Evolutionary conservation across 441 rosid species (phyloP), one percentile per base, ranked within the genome.

Genomic region (Gossypium gossypioides): DNA sequence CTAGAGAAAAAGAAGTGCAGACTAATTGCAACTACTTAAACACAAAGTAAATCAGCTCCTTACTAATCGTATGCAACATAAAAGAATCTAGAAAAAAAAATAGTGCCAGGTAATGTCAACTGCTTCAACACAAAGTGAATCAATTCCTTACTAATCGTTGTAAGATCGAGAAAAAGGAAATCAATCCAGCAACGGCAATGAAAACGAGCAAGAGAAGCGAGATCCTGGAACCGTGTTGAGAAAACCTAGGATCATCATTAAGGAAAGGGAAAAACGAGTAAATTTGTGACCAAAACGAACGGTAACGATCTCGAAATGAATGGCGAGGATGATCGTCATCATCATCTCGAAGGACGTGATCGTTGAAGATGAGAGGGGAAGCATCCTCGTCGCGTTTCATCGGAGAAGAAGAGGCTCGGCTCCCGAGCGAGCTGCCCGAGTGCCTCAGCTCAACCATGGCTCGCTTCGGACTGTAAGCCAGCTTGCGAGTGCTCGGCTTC

Each of bases 371-470:
- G 54, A 89, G 93, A 68, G 99, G 97, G 6, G 97, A 87, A 0
- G 92, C 16, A 40, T 88, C 94, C 18, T 85, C 99, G 60, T 95
- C 98, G 71, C 96, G 96, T 79, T 86, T 86, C 87, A 81, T 78
- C 7, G 99, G 99, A 37, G 99, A 95, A 50, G 92, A 84, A 48
- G 92, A 75, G 77, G 93, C 79, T 73, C 99, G 88, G 86, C 88
- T 81, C 10, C 99, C 99, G 68, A 83, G 75, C 75, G 97, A 92
- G 83, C 90, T 85, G 83, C 89, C 85, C 82, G 98, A 91, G 87
- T 95, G 96, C 82, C 99, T 83, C 56, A 91, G 89, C 95, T 95
- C 99, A 55, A 84, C 98, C 93, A 86, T 83, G 56, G 88, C 94
- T 71, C 91, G 82, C 81, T 89, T 91, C 37, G 99, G 97, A 80